Base-by-base conservation (phyloP, 2,329 filamentous ascomycete genomes). In the Myriosclerotinia duriaeana region DNA sequence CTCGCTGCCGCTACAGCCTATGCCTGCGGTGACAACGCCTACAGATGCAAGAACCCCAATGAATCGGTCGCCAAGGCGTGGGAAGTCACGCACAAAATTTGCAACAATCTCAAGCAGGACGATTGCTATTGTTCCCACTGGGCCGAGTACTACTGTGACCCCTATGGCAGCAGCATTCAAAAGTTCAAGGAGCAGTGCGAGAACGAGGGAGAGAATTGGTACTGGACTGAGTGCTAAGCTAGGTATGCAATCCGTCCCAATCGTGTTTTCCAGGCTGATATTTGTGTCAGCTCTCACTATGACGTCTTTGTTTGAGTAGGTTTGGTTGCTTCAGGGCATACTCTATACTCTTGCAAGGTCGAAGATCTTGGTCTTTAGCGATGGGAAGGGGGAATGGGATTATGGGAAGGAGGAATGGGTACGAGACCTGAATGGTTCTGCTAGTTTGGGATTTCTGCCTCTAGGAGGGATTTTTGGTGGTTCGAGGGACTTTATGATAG, bases 41-140 rank as follows among this genome's bases (percentile, higher is more conserved):
- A 59, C 42, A n/a, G 26, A 5, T 59, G 42, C 26, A 59, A 59
- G 6, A 59, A 59, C 17, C 26, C 55, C 11, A 0, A 59, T 11
- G 15, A 59, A n/a, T 22, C 42, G 3, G 26, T 36, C 5, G 1
- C 1, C 2, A 5, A 48, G 6, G 3, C 0, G 2, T 48, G 26
- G 17, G 3, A n/a, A 36, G 42, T 36, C 12, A 59, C 56, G 3
- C 42, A 22, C 26, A 9, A n/a, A 0, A 59, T 59, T 11, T 59
- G 42, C 42, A 48, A 48, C 20, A 48, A 59, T 11, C 26, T 59
- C 26, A 22, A 36, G 26, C 20, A 59, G 12, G 56, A 48, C 26
- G 42, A 59, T 34, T 59, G 56, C 20, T 59, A 59, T n/a, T 59
- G 26, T 12, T 59, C 11, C 3, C 42, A 36, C 42, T 59, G 42